Evolutionary conservation across 257 asterid species (phyloP).

Genomic region (Verbascum thapsus): DNA sequence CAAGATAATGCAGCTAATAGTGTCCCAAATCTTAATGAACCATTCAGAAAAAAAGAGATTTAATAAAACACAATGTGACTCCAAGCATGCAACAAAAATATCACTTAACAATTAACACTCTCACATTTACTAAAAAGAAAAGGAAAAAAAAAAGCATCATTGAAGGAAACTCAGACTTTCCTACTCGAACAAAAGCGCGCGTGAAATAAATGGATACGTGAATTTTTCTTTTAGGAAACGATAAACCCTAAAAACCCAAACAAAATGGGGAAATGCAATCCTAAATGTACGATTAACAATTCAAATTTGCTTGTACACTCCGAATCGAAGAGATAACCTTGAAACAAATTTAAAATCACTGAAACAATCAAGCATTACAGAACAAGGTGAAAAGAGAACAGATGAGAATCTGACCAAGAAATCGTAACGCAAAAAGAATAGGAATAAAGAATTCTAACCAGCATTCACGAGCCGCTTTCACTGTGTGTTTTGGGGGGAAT

Average conservation of each 20-base stretch:
- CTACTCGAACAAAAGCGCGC: not conserved
- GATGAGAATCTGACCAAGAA: constrained; percentile 5
- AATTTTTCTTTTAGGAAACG: not conserved
- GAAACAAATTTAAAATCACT: not conserved
- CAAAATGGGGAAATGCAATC: not conserved
- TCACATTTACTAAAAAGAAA: not conserved
- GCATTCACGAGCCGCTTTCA: constrained; percentile 11
- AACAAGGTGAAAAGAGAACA: not conserved
- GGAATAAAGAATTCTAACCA: constrained; percentile 20
- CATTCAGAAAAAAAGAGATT: not conserved
- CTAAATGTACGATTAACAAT: not conserved
- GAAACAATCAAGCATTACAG: not conserved
- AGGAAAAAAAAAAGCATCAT: too few relatives aligned
- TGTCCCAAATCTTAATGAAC: not conserved
- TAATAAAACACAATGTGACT: too few relatives aligned
- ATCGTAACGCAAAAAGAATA: not conserved
- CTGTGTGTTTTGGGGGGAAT: not conserved
- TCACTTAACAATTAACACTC: not conserved
- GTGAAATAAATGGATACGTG: not conserved
- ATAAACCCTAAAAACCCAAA: constrained; percentile 35
- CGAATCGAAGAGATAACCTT: not conserved
- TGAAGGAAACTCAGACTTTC: not conserved
- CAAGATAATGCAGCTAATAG: constrained; percentile 1
- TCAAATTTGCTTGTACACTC: not conserved
- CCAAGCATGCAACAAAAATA: constrained; percentile 7